Evolutionary conservation across 345 rosid genomes (phyloP).

Genomic region (Melaleuca quinquenervia): DNA sequence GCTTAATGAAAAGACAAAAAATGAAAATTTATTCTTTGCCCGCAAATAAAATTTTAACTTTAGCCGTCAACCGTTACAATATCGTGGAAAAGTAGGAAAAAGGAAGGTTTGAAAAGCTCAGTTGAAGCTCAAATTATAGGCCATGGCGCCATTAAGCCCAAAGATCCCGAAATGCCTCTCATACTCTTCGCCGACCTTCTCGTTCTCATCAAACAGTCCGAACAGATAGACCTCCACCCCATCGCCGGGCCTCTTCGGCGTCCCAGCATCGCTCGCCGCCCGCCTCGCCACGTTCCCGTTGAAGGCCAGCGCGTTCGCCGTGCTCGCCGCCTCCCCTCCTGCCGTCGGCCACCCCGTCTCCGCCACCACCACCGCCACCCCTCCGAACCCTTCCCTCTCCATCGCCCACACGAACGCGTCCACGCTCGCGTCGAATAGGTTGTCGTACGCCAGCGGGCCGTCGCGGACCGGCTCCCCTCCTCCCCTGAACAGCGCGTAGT

Average conservation of each 20-base stretch:
- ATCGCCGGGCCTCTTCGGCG: slow-evolving; percentile 17
- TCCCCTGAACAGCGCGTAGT: slow-evolving; percentile 11
- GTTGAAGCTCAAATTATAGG: slow-evolving; percentile 13
- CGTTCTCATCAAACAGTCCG: slow-evolving; percentile 18
- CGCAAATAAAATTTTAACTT: background rate
- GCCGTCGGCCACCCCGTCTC: slow-evolving; percentile 32
- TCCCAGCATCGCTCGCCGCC: slow-evolving; percentile 3
- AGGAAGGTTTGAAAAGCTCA: background rate
- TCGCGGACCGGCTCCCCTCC: background rate
- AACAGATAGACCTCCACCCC: slow-evolving; percentile 17
- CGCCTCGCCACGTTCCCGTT: slow-evolving; percentile 15
- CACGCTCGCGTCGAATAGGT: slow-evolving; percentile 17
- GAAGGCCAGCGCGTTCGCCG: slow-evolving; percentile 6
- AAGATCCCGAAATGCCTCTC: slow-evolving; percentile 26
- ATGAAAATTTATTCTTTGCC: background rate
- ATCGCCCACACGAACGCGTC: slow-evolving; percentile 14
- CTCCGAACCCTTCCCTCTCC: slow-evolving; percentile 15
- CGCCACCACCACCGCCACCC: slow-evolving; percentile 10
- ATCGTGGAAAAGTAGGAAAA: background rate
- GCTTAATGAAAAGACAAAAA: background rate
- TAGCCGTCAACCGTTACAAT: background rate
- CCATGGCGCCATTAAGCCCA: slow-evolving; percentile 13
- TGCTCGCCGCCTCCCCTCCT: slow-evolving; percentile 14
- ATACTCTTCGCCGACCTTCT: slow-evolving; percentile 9
- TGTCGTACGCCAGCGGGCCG: background rate